A percentile compares a stretch with the other conserved stretches of the same genome.
Evolutionary conservation across 2,329 filamentous ascomycete genomes (phyloP).

Genomic region (Penicillium sp.): DNA sequence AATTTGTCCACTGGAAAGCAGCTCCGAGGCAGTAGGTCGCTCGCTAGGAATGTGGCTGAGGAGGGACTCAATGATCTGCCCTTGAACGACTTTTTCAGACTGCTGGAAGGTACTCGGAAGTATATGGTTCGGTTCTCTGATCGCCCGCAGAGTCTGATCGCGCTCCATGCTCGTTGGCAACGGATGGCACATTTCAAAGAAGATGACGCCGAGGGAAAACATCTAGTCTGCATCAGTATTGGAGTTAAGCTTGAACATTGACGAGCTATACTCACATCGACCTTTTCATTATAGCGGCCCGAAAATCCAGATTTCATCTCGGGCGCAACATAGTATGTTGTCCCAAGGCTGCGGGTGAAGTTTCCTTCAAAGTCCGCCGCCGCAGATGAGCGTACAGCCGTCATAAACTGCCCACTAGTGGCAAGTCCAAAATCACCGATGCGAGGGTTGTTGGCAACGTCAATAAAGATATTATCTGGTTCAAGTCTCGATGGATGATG

Average conservation of each 20-base stretch:
- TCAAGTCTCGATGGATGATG: constrained; percentile 92
- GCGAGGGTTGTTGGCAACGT: constrained; percentile 80
- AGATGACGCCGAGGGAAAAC: constrained; percentile 95
- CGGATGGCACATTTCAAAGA: constrained; percentile 88
- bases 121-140: constrained; percentile 62
- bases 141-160: constrained; percentile 59
- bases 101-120: constrained; percentile 69
- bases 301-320: constrained; percentile 73
- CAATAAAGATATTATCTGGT: constrained; percentile 96
- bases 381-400: constrained; percentile 36
- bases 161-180: constrained; percentile 60
- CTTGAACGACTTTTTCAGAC: constrained; percentile 64
- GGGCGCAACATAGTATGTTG: constrained; percentile 86
- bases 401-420: constrained; percentile 67
- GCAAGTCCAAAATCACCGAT: constrained; percentile 96
- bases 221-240: constrained; percentile 50
- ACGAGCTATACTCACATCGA: constrained; percentile 62
- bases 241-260: background rate
- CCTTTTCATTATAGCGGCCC: constrained; percentile 82
- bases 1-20: constrained; percentile 78
- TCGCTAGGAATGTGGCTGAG: constrained; percentile 77
- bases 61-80: constrained; percentile 71
- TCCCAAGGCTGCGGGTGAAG: constrained; percentile 59
- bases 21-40: constrained; percentile 73
- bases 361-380: constrained; percentile 35